These are phyloP conservation scores for Beauveria asiatica DNA, from an alignment of 2,329 filamentous ascomycete species.

Conservation along the genomic window DNA sequence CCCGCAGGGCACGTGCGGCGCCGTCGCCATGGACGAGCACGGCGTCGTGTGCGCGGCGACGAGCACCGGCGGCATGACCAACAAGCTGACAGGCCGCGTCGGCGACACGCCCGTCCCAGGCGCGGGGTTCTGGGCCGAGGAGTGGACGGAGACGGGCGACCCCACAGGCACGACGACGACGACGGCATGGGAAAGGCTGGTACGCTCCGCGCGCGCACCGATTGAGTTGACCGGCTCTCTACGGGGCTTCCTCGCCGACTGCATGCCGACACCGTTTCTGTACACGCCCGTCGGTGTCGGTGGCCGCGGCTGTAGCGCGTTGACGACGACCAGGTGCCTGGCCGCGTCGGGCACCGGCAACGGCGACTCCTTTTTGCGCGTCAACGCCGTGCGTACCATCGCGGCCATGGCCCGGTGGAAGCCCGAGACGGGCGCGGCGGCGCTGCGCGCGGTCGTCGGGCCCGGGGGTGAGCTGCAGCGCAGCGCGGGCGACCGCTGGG, in stretches of 20 bases:
- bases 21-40: conserved; percentile 68
- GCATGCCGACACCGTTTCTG: conserved; percentile 42
- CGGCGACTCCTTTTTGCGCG: conserved; percentile 76
- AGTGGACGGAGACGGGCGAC: conserved; percentile 54
- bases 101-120: conserved; percentile 80
- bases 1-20: conserved; percentile 77
- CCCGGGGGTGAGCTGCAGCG: conserved; percentile 63
- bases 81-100: conserved; percentile 77
- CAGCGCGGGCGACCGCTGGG: conserved; percentile 68
- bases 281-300: conserved; percentile 25
- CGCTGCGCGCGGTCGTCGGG: conserved; percentile 59
- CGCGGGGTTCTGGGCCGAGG: conserved; percentile 84
- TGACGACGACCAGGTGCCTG: conserved; percentile 35
- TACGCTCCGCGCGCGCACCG: conserved; percentile 16
- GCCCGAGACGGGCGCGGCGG: conserved; percentile 40
- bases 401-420: conserved; percentile 64
- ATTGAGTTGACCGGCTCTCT: conserved; percentile 28
- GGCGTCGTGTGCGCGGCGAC: conserved; percentile 64
- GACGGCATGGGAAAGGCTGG: conserved; percentile 13
- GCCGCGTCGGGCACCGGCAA: conserved; percentile 77
- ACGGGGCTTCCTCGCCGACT: conserved; percentile 46
- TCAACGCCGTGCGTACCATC: conserved; percentile 61
- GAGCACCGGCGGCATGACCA: conserved; percentile 72
- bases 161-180: conserved; percentile 17
- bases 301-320: conserved; percentile 8